A percentile compares a stretch with the other conserved stretches of the same genome.
These are phyloP conservation scores for Poa pratensis DNA, from an alignment of 176 grass and related monocot species.

Conservation along the genomic window DNA sequence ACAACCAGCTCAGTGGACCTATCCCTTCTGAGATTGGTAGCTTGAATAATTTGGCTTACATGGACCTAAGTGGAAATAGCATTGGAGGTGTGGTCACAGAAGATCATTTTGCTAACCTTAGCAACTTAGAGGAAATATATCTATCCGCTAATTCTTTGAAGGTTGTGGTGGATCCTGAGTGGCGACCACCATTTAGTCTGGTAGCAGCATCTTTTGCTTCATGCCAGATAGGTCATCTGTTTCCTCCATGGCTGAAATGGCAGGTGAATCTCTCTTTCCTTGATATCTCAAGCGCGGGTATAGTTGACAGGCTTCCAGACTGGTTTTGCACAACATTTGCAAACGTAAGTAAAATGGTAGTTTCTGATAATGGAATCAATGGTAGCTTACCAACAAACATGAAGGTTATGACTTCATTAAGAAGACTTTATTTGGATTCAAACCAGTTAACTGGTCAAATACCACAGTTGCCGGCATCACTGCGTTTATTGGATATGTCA, in stretches of 20 bases:
- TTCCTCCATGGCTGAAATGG: slow-evolving; percentile 44
- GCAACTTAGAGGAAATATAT: background rate
- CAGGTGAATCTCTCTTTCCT: background rate
- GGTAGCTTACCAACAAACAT: background rate
- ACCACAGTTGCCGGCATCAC: background rate
- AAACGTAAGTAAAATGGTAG: background rate
- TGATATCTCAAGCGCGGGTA: background rate
- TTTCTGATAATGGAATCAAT: background rate
- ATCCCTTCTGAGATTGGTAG: slow-evolving; percentile 34
- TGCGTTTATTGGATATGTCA: background rate
- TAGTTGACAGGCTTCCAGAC: slow-evolving; percentile 32
- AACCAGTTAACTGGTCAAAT: slow-evolving; percentile 31
- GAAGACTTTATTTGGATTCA: background rate
- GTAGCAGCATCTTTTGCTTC: background rate
- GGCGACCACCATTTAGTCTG: slow-evolving; percentile 39
- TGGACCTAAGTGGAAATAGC: background rate
- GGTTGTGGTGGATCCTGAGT: background rate
- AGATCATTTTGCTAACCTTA: background rate
- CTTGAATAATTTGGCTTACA: background rate
- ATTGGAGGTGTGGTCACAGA: background rate
- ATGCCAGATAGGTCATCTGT: slow-evolving; percentile 36
- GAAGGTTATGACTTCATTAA: background rate
- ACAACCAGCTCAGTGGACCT: slow-evolving; percentile 33
- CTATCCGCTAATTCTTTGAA: slow-evolving; percentile 3
- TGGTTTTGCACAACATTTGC: slow-evolving; percentile 41